These are phyloP conservation scores for Terfezia boudieri DNA, from an alignment of 495 filamentous ascomycete genomes.

Conservation along the genomic window DNA sequence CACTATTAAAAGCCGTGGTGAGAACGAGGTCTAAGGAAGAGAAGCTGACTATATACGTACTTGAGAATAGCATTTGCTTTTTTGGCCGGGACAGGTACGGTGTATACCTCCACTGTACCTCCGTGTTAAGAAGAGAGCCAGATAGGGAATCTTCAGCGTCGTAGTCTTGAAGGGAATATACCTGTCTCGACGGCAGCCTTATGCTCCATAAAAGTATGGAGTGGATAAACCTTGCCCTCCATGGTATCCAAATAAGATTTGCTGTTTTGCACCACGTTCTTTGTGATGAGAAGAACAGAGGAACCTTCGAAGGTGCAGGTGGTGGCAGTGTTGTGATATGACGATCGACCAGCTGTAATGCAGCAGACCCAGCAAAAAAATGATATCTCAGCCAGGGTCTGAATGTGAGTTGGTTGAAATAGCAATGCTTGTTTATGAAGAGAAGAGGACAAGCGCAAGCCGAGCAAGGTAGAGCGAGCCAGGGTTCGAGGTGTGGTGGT, in stretches of 20 bases:
- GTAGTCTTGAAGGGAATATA: slow-evolving; percentile 1
- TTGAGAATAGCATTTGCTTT: slow-evolving; percentile 28
- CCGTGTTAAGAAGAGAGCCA: slow-evolving; percentile 11
- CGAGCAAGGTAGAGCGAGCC: too few relatives aligned
- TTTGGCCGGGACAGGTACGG: slow-evolving; percentile 31
- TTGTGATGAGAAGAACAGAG: too few relatives aligned
- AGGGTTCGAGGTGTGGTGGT: too few relatives aligned
- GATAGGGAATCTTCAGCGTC: not conserved
- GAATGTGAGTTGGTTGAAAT: too few relatives aligned
- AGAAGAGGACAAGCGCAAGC: too few relatives aligned
- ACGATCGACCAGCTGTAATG: too few relatives aligned
- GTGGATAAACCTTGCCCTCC: slow-evolving; percentile 23
- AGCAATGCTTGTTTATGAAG: too few relatives aligned
- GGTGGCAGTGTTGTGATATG: too few relatives aligned
- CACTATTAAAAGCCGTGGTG: not conserved
- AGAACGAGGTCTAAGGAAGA: too few relatives aligned
- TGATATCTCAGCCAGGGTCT: too few relatives aligned
- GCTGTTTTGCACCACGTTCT: not conserved
- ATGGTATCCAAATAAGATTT: not conserved
- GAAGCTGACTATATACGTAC: slow-evolving; percentile 11
- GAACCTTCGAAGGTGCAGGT: too few relatives aligned
- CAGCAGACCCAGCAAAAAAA: too few relatives aligned
- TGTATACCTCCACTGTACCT: slow-evolving; percentile 26
- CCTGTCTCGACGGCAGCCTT: slow-evolving; percentile 21
- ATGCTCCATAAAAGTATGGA: slow-evolving; percentile 34